phyloP scores from a whole-genome alignment of 163 green algal genomes.

The Scenedesmus sp. region DNA sequence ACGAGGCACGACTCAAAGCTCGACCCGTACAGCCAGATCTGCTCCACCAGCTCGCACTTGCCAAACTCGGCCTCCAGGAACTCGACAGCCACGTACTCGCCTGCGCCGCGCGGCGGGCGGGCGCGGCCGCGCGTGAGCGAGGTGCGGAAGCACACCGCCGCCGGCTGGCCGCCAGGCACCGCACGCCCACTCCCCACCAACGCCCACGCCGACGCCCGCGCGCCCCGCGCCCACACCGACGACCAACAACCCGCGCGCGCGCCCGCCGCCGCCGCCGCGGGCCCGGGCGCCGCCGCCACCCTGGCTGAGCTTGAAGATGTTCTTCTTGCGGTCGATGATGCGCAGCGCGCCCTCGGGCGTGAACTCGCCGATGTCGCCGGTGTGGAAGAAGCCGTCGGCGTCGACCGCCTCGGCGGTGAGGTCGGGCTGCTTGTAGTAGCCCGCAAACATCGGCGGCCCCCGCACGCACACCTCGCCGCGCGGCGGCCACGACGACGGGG shows the following conservation, averaged over 20 bases:
- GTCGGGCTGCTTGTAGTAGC: conserved; percentile 90
- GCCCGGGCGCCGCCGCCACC: conserved; percentile 47
- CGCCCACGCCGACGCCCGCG: neutral
- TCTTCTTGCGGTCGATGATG: conserved; percentile 85
- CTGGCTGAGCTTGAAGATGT: conserved; percentile 85
- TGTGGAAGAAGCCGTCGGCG: conserved; percentile 72
- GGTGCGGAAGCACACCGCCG: neutral
- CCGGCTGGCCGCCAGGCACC: neutral
- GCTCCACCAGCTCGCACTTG: conserved; percentile 50
- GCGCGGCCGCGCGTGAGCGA: neutral
- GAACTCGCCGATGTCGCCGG: conserved; percentile 63
- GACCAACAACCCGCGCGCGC: too few relatives aligned
- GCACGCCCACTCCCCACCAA: neutral
- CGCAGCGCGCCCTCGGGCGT: conserved; percentile 59
- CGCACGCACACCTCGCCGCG: conserved; percentile 87
- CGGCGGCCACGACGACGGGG: too few relatives aligned
- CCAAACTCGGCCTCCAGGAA: conserved; percentile 58
- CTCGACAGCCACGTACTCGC: conserved; percentile 59
- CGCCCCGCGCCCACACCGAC: neutral
- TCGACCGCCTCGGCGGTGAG: conserved; percentile 55
- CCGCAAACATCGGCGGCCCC: conserved; percentile 80
- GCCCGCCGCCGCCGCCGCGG: too few relatives aligned
- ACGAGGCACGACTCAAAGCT: conserved; percentile 63
- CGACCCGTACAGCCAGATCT: conserved; percentile 77
- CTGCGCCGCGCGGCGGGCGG: neutral